Base-by-base conservation (phyloP, 2,329 filamentous ascomycete species). In the Beauveria medogensis region DNA sequence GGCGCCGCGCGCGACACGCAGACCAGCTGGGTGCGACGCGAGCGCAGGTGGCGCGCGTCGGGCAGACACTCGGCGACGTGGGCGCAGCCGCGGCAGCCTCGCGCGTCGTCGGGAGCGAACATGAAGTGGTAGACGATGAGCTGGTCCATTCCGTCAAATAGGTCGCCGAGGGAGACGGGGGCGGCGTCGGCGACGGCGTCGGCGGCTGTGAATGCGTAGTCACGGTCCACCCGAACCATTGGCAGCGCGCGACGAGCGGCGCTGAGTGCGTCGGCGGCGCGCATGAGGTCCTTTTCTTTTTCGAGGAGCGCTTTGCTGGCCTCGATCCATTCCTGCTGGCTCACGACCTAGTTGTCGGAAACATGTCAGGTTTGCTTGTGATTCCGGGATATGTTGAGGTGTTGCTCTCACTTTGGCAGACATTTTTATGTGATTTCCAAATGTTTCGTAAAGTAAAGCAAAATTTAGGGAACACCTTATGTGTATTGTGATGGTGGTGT, bases 101-200 rank as follows among this genome's bases (percentile, higher is more conserved):
- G 61, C 3, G 72, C 67, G 2, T 70, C 65, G 3, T 67, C 64
- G 2, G 75, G 73, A 0, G 64, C 67, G 60, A 78, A 76, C 77
- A 79, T 80, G 70, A 78, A 79, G 66, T 79, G 76, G 64, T 78
- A 78, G 41, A 80, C 62, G 50, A 77, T 69, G 61, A 78, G 69
- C 59, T 75, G 71, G 30, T 71, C 68, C 30, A 69, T 69, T 55
- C 66, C 67, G 5, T 66, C 66, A 55, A 75, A 76, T 50, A 76
- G 68, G 3, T 72, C 70, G 2, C 46, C 8, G 22, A 76, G 65
- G 2, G 64, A 67, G 28, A 67, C 50, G 14, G 47, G 63, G 22
- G 67, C 67, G 20, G 52, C 50, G n/a, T 37, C 62, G n/a, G 66
- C 59, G 16, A 70, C 67, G 0, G 66, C 59, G 16, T 70, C 60